These are phyloP conservation scores for Aspergillus nanangensis DNA, from an alignment of 495 filamentous ascomycete species.

Conservation along the genomic window DNA sequence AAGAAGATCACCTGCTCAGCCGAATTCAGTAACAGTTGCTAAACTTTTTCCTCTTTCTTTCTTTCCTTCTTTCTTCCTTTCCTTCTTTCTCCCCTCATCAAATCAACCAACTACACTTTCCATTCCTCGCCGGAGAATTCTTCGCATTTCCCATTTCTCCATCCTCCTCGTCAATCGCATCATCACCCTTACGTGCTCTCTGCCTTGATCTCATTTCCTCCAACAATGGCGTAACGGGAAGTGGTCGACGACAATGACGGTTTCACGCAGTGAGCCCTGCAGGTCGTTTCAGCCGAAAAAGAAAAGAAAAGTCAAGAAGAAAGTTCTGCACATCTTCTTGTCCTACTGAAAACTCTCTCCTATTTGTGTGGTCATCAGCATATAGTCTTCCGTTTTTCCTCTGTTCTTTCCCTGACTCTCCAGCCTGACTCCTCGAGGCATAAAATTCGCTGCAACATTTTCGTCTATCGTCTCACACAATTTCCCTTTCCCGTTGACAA, in stretches of 20 bases:
- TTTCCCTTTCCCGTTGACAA: too few species aligned
- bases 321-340: too few species aligned
- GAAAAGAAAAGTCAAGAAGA: conserved; percentile 12
- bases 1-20: background rate
- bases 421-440: too few species aligned
- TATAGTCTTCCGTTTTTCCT: too few species aligned
- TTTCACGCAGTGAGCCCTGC: conserved; percentile 8
- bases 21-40: too few species aligned
- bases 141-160: background rate
- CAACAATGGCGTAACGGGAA: conserved; percentile 19
- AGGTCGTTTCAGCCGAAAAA: conserved; percentile 12
- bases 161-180: background rate
- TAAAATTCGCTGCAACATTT: too few species aligned
- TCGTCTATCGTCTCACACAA: too few species aligned
- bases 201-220: conserved; percentile 15
- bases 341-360: too few species aligned
- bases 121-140: conserved; percentile 1
- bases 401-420: too few species aligned
- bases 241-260: conserved; percentile 13
- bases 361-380: too few species aligned
- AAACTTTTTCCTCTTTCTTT: too few species aligned
- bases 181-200: conserved; percentile 1
- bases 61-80: background rate
- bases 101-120: background rate
- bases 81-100: background rate